Evolutionary conservation across 2,329 filamentous ascomycete species (phyloP), one percentile per base, ranked within the genome.

Genomic region (Periconia macrospinosa): DNA sequence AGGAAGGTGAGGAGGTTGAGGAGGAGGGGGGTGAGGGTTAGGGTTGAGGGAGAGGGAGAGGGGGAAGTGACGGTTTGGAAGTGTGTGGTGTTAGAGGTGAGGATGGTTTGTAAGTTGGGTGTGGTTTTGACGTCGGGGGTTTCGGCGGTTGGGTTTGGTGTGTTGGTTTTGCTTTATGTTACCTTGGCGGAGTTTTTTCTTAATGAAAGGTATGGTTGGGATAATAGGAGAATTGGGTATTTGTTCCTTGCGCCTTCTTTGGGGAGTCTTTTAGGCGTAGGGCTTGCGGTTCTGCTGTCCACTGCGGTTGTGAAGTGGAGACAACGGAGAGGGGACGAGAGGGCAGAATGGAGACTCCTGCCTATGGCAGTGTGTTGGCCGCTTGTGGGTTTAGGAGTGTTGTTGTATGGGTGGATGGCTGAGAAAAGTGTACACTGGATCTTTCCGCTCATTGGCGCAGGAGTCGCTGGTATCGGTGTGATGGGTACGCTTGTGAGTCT

Each of bases 191-290:
- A 20, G 20, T 14, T 20, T 15, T 30, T 45, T 6, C n/a, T n/a
- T n/a, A n/a, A n/a, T n/a, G n/a, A n/a, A n/a, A n/a, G n/a, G n/a
- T n/a, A n/a, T n/a, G n/a, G n/a, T n/a, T n/a, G n/a, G n/a, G n/a
- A n/a, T n/a, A n/a, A n/a, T n/a, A n/a, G n/a, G n/a, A n/a, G n/a
- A n/a, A n/a, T 49, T 23, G 59, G 59, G 1, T 30, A 57, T 15
- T 18, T 23, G 6, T 60, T 49, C 30, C 37, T 47, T 13, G 57
- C 46, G 5, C 35, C 46, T 35, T 47, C 48, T 30, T 80, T 88
- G 45, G 90, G 94, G n/a, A 82, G 82, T 30, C 17, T 62, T 9
- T 23, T 62, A n/a, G 53, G 17, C 5, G 27, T 58, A 19, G 40
- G 51, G 9, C 30, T 69, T 6, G 68, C 60, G 57, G 69, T 66